These are phyloP conservation scores for Paxillus rubicundulus DNA, from an alignment of 768 basidiomycete species.

Conservation along the genomic window DNA sequence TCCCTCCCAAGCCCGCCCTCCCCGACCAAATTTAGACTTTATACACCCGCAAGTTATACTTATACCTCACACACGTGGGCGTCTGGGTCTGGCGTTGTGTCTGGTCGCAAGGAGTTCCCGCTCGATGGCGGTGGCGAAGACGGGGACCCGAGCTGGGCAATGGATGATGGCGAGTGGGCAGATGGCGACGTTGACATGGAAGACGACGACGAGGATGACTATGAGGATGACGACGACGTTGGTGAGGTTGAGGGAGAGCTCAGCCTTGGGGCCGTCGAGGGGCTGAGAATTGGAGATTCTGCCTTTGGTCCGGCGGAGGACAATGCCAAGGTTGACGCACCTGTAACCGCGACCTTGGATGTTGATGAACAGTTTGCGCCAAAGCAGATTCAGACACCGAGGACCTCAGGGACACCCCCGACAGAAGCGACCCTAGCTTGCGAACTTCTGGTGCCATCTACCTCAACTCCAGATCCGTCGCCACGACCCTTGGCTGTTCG, in stretches of 20 bases:
- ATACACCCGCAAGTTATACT: slow-evolving; percentile 34
- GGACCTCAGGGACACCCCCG: neutral
- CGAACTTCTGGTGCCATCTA: neutral
- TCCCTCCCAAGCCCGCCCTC: slow-evolving; percentile 1
- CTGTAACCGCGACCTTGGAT: slow-evolving; percentile 1
- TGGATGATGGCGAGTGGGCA: slow-evolving; percentile 25
- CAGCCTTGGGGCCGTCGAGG: slow-evolving; percentile 12
- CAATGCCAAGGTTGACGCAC: neutral
- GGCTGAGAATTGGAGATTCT: slow-evolving; percentile 9
- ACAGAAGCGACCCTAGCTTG: neutral
- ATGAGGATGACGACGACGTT: slow-evolving; percentile 30
- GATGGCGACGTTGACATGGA: slow-evolving; percentile 32
- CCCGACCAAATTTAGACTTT: slow-evolving; percentile 29
- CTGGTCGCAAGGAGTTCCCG: slow-evolving; percentile 10
- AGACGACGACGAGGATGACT: slow-evolving; percentile 31
- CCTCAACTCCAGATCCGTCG: neutral
- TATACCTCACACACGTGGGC: slow-evolving; percentile 24
- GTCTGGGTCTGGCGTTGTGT: slow-evolving; percentile 1
- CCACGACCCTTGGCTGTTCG: slow-evolving; percentile 5
- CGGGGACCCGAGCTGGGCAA: slow-evolving; percentile 12
- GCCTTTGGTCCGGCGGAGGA: neutral
- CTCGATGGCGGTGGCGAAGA: slow-evolving; percentile 12
- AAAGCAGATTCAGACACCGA: neutral
- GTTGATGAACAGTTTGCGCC: neutral
- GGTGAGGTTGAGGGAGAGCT: slow-evolving; percentile 15